These are phyloP conservation scores for Crithidia mellificae DNA, from an alignment of 208 protist species.

Conservation along the genomic window DNA sequence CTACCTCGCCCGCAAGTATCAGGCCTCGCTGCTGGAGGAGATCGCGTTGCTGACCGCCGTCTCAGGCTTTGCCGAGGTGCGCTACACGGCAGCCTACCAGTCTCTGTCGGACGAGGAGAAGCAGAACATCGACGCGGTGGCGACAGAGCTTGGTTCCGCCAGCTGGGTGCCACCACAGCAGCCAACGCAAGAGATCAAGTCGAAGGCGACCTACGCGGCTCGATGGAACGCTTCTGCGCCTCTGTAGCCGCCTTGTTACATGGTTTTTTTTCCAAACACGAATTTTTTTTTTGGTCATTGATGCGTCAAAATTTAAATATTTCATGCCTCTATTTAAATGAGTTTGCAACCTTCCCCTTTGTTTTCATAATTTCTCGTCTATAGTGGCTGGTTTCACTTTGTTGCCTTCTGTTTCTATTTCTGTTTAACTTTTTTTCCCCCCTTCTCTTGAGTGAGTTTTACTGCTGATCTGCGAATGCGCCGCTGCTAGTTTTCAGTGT, in stretches of 20 bases:
- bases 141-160: constrained; percentile 57
- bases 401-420: constrained; percentile 12
- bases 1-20: constrained; percentile 64
- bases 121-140: constrained; percentile 62
- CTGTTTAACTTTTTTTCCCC: too few relatives aligned
- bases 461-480: too few relatives aligned
- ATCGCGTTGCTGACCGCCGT: constrained; percentile 76
- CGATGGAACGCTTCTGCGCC: constrained; percentile 48
- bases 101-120: constrained; percentile 51
- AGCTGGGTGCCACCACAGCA: constrained; percentile 67
- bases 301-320: too few relatives aligned
- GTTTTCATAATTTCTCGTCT: too few relatives aligned
- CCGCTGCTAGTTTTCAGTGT: too few relatives aligned
- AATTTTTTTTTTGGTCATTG: too few relatives aligned
- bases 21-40: constrained; percentile 74
- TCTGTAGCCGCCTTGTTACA: background rate
- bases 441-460: too few relatives aligned
- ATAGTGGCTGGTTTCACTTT: too few relatives aligned
- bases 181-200: constrained; percentile 51
- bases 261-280: too few relatives aligned
- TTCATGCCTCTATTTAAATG: too few relatives aligned
- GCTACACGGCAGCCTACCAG: constrained; percentile 44
- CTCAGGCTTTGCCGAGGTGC: constrained; percentile 63
- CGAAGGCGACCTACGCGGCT: constrained; percentile 45
- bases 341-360: too few relatives aligned